phyloP scores from a whole-genome alignment of 2,329 filamentous ascomycete species.

The Aspergillus versicolor region DNA sequence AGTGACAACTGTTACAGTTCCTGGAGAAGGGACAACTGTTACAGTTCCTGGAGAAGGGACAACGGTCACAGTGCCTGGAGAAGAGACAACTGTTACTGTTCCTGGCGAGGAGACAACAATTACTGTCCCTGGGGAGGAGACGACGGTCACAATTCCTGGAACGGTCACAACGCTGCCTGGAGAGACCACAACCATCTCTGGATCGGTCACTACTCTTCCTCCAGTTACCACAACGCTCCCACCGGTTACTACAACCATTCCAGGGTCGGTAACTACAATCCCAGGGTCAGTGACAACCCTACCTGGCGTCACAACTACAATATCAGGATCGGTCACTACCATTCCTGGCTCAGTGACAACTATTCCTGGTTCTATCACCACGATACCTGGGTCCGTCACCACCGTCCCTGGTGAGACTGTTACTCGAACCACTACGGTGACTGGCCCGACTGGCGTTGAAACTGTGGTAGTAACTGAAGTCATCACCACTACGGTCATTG shows the following conservation, averaged over 20 bases:
- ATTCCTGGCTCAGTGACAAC: background rate
- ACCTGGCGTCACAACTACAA: background rate
- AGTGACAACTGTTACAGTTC: no score
- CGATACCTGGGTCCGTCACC: background rate
- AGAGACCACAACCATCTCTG: background rate
- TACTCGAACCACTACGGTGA: slow-evolving; percentile 7
- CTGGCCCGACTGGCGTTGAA: slow-evolving; percentile 14
- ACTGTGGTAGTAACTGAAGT: slow-evolving; percentile 15
- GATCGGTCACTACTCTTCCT: background rate
- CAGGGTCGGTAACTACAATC: background rate
- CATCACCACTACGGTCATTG: slow-evolving; percentile 16
- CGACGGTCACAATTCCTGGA: background rate
- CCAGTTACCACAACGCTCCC: background rate
- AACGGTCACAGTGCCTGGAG: no score
- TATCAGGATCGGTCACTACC: background rate
- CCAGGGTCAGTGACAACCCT: background rate
- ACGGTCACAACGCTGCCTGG: background rate
- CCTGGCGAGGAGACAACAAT: no score
- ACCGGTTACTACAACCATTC: background rate
- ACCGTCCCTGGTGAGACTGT: background rate
- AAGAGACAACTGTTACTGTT: background rate
- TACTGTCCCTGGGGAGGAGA: background rate
- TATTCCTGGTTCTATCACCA: background rate
- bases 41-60: no score
- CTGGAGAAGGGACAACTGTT: no score